Base-by-base conservation (phyloP, 768 basidiomycete species). In the Pleurotus tuoliensis region DNA sequence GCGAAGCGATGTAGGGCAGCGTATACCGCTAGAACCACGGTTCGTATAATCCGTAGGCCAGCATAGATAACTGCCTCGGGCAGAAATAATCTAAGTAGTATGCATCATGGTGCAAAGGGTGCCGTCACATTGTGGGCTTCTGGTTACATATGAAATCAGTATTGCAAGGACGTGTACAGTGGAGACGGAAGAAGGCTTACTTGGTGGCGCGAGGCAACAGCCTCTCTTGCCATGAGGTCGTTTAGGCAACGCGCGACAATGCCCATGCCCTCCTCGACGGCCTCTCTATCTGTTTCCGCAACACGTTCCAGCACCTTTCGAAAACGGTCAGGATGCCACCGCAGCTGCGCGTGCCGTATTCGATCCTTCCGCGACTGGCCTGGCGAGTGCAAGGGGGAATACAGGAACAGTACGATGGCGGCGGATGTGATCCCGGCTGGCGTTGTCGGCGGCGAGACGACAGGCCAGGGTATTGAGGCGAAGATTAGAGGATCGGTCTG, bases 251-350 rank as follows among this genome's bases (percentile, higher is more conserved):
- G 73, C 1, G 82, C 84, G 12, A 92, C 77, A 39, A 82, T 71
- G 6, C 87, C 88, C 12, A 84, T 86, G 0, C 80, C 83, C 58
- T 81, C 81, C 62, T 87, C 82, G 4, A 90, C 82, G 30, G 61
- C 62, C 16, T 59, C 72, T 63, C 64, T 81, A 38, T 91, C 87
- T 47, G 72, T 70, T 38, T 77, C 79, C 3, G 62, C 65, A 2
- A 90, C 82, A 62, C 82, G 75, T 12, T 63, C 67, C 53, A 87
- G 67, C 43, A 87, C 59, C 39, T 86, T 72, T 56, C 79, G 71
- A 72, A 91, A 91, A 45, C 88, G 73, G 68, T 92, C 90, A 3
- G 90, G 91, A 65, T 93, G 90, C 89, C 89, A 92, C 43, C 87
- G 76, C 18, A 88, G 78, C 67, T 88, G 78, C 0, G 87, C 88